phyloP scores from a whole-genome alignment of 2,329 filamentous ascomycete genomes.

The Apiospora malaysiana region DNA sequence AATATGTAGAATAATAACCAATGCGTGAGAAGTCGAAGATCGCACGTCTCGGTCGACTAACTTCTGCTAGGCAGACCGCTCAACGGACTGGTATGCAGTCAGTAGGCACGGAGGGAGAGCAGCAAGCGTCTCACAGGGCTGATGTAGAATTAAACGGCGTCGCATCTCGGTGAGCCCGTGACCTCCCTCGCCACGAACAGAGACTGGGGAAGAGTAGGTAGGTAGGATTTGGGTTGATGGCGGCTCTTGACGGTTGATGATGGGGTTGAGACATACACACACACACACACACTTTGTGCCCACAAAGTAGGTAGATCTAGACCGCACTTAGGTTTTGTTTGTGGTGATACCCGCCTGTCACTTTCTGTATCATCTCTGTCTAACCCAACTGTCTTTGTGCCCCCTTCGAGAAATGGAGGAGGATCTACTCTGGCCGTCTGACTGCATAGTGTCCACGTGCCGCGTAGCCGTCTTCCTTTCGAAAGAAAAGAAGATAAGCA shows the following conservation, averaged over 20 bases:
- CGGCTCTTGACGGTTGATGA: neutral
- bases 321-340: neutral
- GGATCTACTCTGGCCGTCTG: neutral
- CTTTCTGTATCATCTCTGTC: neutral
- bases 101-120: neutral
- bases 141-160: conserved; percentile 6
- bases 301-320: neutral
- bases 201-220: neutral
- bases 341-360: neutral
- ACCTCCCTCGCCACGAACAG: neutral
- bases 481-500: neutral
- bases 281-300: neutral
- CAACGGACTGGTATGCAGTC: neutral
- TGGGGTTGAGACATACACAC: neutral
- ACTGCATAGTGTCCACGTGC: conserved; percentile 12
- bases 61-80: neutral
- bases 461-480: neutral
- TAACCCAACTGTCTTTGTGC: neutral
- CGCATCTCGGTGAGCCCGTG: conserved; percentile 3
- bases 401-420: neutral
- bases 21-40: neutral
- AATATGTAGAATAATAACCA: neutral
- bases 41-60: neutral
- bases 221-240: neutral
- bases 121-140: conserved; percentile 9